Base-by-base conservation (phyloP, 768 basidiomycete species). In the Xanthoconium purpureum region DNA sequence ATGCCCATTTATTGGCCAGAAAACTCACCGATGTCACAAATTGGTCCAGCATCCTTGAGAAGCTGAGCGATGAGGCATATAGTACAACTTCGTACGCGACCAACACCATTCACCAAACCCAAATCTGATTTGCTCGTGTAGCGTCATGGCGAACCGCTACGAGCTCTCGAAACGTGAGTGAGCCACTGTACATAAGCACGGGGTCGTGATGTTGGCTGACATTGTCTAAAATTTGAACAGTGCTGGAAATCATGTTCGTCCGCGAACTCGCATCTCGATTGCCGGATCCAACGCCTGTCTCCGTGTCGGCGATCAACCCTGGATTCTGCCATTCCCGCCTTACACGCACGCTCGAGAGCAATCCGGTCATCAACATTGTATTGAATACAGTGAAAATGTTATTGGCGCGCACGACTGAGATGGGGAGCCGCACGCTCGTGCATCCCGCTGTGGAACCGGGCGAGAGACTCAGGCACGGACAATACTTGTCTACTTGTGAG, bases 261-360 rank as follows among this genome's bases (percentile, higher is more conserved):
- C 69, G 70, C 18, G 73, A 75, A 45, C 66, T 78, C 5, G 66
- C 65, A 4, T 67, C 66, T 13, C 75, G 69, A 36, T 61, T 74
- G 14, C 65, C 69, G 8, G 43, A 57, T 10, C 54, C 64, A 32
- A 59, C 62, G 3, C 65, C 71, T 1, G 56, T 77, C 33, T 62
- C 70, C 5, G 63, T 74, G 45, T 65, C 65, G 11, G 63, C 69
- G 37, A 62, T 71, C 49, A 66, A 72, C 47, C 76, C 77, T 2
- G 75, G 76, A 5, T 68, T 73, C 46, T 74, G 74, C 37, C 44
- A 65, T 47, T 75, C 75, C 17, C 59, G 63, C 28, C 64, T 77
- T 46, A 49, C 57, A 1, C 66, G 71, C 35, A 49, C 61, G 17
- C 14, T 57, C 8, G 63, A 65, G 20, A 52, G 51, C 5, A 59